Percentiles rank a stretch among this genome's conserved stretches.
These are phyloP conservation scores for Ceriops zippeliana DNA, from an alignment of 345 rosid species.

Conservation along the genomic window DNA sequence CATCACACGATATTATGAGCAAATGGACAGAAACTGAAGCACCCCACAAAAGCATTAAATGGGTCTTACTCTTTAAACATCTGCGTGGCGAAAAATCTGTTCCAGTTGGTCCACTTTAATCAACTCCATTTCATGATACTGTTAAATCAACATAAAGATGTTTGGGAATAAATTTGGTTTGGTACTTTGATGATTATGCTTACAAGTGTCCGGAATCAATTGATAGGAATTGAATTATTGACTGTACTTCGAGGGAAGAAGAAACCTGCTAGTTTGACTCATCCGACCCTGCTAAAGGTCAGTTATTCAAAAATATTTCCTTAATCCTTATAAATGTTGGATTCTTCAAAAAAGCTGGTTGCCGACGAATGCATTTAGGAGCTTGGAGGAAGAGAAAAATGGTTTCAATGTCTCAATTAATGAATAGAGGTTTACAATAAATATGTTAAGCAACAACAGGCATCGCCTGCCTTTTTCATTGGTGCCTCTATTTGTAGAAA, in stretches of 20 bases:
- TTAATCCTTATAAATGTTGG: too few relatives aligned
- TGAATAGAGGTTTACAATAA: slow-evolving; percentile 17
- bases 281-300: too few relatives aligned
- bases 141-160: too few relatives aligned
- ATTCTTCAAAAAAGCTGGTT: too few relatives aligned
- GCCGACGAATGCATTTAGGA: too few relatives aligned
- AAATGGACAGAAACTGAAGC: not conserved
- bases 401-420: slow-evolving; percentile 4
- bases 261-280: too few relatives aligned
- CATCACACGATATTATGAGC: not conserved
- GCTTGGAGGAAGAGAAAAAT: not conserved
- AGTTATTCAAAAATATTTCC: too few relatives aligned
- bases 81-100: not conserved
- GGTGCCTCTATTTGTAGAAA: slow-evolving; percentile 27
- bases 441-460: slow-evolving; percentile 9
- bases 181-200: not conserved
- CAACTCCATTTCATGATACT: not conserved
- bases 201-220: not conserved
- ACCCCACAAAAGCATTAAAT: not conserved
- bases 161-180: not conserved
- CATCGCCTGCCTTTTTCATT: not conserved
- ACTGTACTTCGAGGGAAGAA: too few relatives aligned
- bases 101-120: not conserved
- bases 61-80: not conserved
- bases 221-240: too few relatives aligned